Base-by-base conservation (phyloP, 2,329 filamentous ascomycete species). In the Bipolaris cookei region DNA sequence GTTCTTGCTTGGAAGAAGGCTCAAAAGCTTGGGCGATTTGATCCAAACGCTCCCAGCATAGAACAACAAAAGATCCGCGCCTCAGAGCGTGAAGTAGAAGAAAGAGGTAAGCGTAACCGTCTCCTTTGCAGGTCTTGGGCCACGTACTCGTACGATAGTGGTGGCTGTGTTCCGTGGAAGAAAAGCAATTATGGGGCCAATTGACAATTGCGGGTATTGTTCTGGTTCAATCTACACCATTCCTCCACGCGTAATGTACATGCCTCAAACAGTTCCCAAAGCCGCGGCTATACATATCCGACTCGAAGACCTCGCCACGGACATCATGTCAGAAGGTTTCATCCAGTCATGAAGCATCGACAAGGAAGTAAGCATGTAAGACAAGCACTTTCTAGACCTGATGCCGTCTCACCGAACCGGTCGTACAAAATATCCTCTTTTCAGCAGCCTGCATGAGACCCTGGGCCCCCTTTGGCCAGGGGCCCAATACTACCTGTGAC, bases 11-110 rank as follows among this genome's bases (percentile, higher is more conserved):
- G 92, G 92, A 99, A 99, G 80, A 94, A 91, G 79, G 82, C 87
- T n/a, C 88, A 97, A 77, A 93, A 96, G 75, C 86, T 98, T n/a
- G 95, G 95, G 48, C 91, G 95, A 34, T 99, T 99, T 78, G 92
- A 98, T 73, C 95, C 95, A 11, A 83, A 89, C 67, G 91, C 92
- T 6, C 87, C 90, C 16, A 86, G 83, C 58, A 85, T 90, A 20
- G 88, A 92, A 73, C 83, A 91, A 72, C 85, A 90, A 62, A 90
- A 90, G 74, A 80, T 90, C 55, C 83, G 85, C 14, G 88, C 88
- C 37, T 83, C 88, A 39, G 83, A 88, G 64, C 84, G 85, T 54
- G 91, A 96, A 71, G 82, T 97, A 63, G 80, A 84, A 62, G 83
- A 84, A 53, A 86, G 88, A 75, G 88, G 89, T 78, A 89, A 75